These are phyloP conservation scores for Yamadazyma tumulicola DNA, from an alignment of 805 yeast genomes.

Conservation along the genomic window DNA sequence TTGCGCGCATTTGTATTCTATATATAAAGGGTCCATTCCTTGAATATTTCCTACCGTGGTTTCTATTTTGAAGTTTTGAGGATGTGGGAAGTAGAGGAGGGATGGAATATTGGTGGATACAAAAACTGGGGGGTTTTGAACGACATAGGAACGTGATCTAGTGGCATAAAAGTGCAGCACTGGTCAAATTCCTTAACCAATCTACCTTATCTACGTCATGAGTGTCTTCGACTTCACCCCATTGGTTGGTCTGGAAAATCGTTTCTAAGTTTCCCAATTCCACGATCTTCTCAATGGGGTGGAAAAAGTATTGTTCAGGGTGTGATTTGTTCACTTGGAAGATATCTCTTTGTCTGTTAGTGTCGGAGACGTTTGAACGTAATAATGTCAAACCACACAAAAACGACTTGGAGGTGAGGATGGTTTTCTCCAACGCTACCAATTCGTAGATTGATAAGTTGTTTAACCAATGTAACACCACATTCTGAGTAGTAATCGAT, in stretches of 20 bases:
- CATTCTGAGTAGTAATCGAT: slow-evolving; percentile 50
- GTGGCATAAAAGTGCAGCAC: slow-evolving; percentile 56
- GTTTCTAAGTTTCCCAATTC: slow-evolving; percentile 78
- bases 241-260: slow-evolving; percentile 76
- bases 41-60: too few species aligned
- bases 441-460: slow-evolving; percentile 69
- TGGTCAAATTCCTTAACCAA: slow-evolving; percentile 73
- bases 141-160: too few species aligned
- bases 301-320: slow-evolving; percentile 27
- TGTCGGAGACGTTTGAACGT: slow-evolving; percentile 38
- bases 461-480: slow-evolving; percentile 64
- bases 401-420: slow-evolving; percentile 80
- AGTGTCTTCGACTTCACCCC: slow-evolving; percentile 99
- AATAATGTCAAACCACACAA: slow-evolving; percentile 73
- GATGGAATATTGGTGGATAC: too few species aligned
- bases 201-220: slow-evolving; percentile 97
- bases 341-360: slow-evolving; percentile 15
- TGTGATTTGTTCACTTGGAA: slow-evolving; percentile 35
- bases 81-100: too few species aligned
- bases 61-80: too few species aligned
- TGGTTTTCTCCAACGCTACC: slow-evolving; percentile 88
- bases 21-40: too few species aligned
- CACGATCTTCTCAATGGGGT: slow-evolving; percentile 66
- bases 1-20: too few species aligned
- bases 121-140: too few species aligned